Evolutionary conservation across 2,329 filamentous ascomycete genomes (phyloP), one percentile per base, ranked within the genome.

Genomic region (Aspergillus udagawae): DNA sequence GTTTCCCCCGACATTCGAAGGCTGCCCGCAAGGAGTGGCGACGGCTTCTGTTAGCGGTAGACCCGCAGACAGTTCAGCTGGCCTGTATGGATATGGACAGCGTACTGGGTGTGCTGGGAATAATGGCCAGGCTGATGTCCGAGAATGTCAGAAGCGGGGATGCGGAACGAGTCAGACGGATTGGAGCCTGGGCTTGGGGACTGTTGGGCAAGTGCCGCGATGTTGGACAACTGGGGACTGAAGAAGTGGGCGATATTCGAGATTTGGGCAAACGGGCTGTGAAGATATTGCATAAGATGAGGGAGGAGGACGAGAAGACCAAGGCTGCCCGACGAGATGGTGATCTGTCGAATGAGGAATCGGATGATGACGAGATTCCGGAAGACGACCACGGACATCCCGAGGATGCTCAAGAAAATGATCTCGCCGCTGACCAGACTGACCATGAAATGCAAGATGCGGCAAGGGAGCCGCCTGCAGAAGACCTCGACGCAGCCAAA

Each of bases 151-250:
- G 88, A 53, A 82, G 81, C 49, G 82, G 81, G 51, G 83, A 82
- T n/a, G 74, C 79, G 23, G 80, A 82, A 29, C 77, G 91, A 29
- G 79, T 84, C 27, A 82, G 84, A 65, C 83, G 86, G 50, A 86
- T 90, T 4, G 92, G 91, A 58, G 82, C 86, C 17, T 97, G 93
- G 93, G 79, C 90, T 3, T 97, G 92, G 92, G 86, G 88, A 0
- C 74, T 96, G 56, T 78, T 97, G 48, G 91, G 89, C 2, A 83
- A 86, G 56, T 81, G 93, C 57, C 87, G 89, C 0, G 89, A 90
- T 38, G 77, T 85, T 9, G 91, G 91, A 1, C 86, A 90, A 71
- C 77, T 97, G 70, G 84, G 85, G 59, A 88, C 90, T 61, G 83
- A 86, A 47, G 89, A 94, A 67, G 84, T 96, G 32, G 87, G 86